Evolutionary conservation across 306 rosid species (phyloP).

Genomic region (Vigna radiata): DNA sequence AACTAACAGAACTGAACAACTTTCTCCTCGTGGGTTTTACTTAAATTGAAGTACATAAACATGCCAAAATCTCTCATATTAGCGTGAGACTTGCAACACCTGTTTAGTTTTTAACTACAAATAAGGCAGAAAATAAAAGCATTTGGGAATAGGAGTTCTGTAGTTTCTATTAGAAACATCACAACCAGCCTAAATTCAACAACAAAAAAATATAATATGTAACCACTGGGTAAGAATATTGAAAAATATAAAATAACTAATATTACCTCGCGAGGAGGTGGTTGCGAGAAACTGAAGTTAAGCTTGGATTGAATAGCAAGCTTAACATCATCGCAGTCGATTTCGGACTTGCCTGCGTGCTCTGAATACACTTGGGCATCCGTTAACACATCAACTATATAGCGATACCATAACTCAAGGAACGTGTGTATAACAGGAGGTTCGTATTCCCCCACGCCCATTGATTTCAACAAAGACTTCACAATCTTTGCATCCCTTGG

Average conservation of each 20-base stretch:
- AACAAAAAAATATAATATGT: conserved; percentile 4
- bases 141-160: neutral
- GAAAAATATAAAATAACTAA: conserved; percentile 5
- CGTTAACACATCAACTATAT: conserved; percentile 74
- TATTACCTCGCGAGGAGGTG: conserved; percentile 97
- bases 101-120: neutral
- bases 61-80: neutral
- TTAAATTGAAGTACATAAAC: neutral
- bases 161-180: neutral
- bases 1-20: neutral
- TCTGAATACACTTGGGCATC: conserved; percentile 96
- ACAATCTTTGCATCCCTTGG: conserved; percentile 94
- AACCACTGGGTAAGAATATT: neutral
- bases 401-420: conserved; percentile 91
- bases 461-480: conserved; percentile 74
- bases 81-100: neutral
- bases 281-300: conserved; percentile 90
- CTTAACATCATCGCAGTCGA: conserved; percentile 89
- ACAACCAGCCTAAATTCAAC: conserved; percentile 1
- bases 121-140: neutral
- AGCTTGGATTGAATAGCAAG: conserved; percentile 93
- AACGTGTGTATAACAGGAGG: conserved; percentile 83
- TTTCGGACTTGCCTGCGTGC: conserved; percentile 79
- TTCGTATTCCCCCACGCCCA: conserved; percentile 91
- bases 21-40: conserved; percentile 28